Evolutionary conservation across 129 eudicot species (phyloP).

Genomic region (Rutidosis leptorrhynchoides): DNA sequence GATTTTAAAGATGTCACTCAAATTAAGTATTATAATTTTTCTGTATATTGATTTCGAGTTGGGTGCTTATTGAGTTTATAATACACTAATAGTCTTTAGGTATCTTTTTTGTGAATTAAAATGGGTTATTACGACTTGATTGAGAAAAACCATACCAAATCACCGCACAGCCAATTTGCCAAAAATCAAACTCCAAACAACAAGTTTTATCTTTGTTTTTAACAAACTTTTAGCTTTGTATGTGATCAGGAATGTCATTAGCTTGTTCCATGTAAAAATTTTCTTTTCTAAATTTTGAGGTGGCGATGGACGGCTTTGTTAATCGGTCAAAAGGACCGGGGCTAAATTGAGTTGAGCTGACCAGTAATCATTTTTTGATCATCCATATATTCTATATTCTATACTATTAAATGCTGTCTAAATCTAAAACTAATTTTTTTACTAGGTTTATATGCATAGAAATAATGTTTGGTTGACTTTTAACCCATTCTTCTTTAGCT

Average conservation of each 20-base stretch:
- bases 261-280: background rate
- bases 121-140: background rate
- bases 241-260: background rate
- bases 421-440: background rate
- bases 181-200: too few species aligned
- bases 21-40: conserved; percentile 4
- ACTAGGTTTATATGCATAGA: background rate
- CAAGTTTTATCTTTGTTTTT: too few species aligned
- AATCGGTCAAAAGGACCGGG: background rate
- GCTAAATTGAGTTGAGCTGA: background rate
- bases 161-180: too few species aligned
- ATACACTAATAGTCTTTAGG: background rate
- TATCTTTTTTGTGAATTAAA: background rate
- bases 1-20: background rate
- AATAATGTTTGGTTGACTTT: background rate
- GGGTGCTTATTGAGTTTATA: background rate
- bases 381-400: background rate
- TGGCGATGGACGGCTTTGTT: background rate
- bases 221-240: too few species aligned
- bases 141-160: too few species aligned
- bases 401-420: too few species aligned
- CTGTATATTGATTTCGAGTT: background rate
- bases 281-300: background rate
- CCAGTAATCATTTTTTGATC: background rate
- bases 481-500: background rate